These are phyloP conservation scores for Citrullus amarus DNA, from an alignment of 306 rosid genomes.

Conservation along the genomic window DNA sequence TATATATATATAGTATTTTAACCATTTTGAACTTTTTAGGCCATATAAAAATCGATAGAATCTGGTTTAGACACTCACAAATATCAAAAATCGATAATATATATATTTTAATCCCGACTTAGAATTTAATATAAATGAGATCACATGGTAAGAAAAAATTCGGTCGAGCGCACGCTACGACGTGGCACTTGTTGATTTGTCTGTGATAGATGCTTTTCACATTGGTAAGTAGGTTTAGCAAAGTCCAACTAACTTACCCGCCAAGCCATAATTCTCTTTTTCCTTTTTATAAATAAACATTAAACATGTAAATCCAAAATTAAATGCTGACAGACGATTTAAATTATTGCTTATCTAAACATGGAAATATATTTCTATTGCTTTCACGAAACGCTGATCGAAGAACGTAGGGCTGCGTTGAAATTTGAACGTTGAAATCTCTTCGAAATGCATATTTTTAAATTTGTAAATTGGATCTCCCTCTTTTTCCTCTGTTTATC, in stretches of 20 bases:
- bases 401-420: not conserved
- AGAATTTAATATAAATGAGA: too few species aligned
- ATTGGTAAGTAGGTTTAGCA: not conserved
- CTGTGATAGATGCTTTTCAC: not conserved
- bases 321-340: not conserved
- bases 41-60: too few species aligned
- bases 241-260: not conserved
- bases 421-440: not conserved
- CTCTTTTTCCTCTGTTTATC: conserved; percentile 15
- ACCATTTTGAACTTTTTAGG: too few species aligned
- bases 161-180: too few species aligned
- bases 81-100: too few species aligned
- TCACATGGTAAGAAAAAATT: too few species aligned
- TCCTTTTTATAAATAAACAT: too few species aligned
- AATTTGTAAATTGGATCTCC: conserved; percentile 28
- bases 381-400: not conserved
- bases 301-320: not conserved
- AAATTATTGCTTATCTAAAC: not conserved
- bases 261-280: not conserved
- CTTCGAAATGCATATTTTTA: conserved; percentile 10
- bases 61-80: too few species aligned
- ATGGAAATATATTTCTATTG: not conserved
- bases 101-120: too few species aligned
- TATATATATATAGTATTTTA: too few species aligned
- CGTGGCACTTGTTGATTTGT: too few species aligned